These are phyloP conservation scores for Lentinula raphanica DNA, from an alignment of 768 basidiomycete genomes.

Conservation along the genomic window DNA sequence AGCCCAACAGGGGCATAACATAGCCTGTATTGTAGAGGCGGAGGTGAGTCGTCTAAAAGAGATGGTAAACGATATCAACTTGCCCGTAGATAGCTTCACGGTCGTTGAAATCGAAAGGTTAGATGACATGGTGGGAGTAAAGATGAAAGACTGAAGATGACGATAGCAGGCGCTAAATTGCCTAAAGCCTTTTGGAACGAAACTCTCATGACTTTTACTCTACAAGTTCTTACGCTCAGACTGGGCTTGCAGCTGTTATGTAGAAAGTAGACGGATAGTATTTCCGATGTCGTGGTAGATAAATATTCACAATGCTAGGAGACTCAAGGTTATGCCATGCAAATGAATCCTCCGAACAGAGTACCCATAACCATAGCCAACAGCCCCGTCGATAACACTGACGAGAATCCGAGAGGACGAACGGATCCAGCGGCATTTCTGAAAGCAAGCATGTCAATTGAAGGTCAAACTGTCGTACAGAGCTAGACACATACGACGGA, in stretches of 20 bases:
- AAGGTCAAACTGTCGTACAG: background rate
- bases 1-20: slow-evolving; percentile 60
- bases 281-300: background rate
- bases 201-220: too few species aligned
- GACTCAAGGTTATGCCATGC: background rate
- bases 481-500: background rate
- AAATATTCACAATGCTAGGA: background rate
- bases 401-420: background rate
- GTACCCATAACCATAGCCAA: background rate
- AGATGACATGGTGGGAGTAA: background rate
- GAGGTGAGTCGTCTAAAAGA: background rate
- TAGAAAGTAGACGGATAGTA: background rate
- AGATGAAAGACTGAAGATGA: background rate
- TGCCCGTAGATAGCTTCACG: slow-evolving; percentile 8
- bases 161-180: background rate
- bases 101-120: slow-evolving; percentile 7
- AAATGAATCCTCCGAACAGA: background rate
- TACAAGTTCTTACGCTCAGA: too few species aligned
- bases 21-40: slow-evolving; percentile 31
- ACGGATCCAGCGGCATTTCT: background rate
- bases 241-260: too few species aligned
- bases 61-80: background rate
- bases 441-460: background rate
- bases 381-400: background rate
- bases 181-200: too few species aligned